Base-by-base conservation (phyloP, 2,329 filamentous ascomycete species). In the Cladosporium sp. region DNA sequence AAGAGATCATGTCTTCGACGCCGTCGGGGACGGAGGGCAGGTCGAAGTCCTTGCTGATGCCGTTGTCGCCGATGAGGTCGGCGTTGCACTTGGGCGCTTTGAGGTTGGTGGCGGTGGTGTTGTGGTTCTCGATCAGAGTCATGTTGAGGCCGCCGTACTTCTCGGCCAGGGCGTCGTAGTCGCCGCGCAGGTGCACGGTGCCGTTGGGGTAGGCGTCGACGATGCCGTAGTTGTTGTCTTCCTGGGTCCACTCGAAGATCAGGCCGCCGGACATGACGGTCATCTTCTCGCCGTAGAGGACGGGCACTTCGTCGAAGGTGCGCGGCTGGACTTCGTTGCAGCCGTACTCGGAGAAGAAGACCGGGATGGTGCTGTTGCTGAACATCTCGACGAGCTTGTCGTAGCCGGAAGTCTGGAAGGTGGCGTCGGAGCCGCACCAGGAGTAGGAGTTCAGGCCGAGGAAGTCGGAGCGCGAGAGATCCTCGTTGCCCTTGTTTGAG, bases 291-390 rank as follows among this genome's bases (percentile, higher is more conserved):
- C 90, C 85, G 77, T 94, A 94, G 70, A 95, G 87, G 67, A 88
- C 82, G 64, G 81, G 83, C 14, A 92, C 89, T 79, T 95, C 91
- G 70, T 90, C 89, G 80, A 93, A 95, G 71, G 88, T 79, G 70
- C 91, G 89, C 16, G 90, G 88, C n/a, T 80, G 76, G 16, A 88
- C 86, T 43, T 83, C 81, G 81, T 93, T 94, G 86, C 91, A 94
- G 67, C 91, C 91, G 72, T 88, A 89, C 75, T 95, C 91, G 69
- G 89, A 91, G 82, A 91, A 93, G 84, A 94, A 94, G 72, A 93
- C 83, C 34, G 91, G 91, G 43, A 93, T 84, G 18, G 88, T 86
- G 46, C 85, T 86, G 69, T 83, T 83, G 71, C 82, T 78, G 81
- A 94, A 92, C 76, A 88, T 86, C 2, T 80, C 76, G 57, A 90